These are phyloP conservation scores for Ganoderma meredithae DNA, from an alignment of 1,284 basidiomycete species.

Conservation along the genomic window DNA sequence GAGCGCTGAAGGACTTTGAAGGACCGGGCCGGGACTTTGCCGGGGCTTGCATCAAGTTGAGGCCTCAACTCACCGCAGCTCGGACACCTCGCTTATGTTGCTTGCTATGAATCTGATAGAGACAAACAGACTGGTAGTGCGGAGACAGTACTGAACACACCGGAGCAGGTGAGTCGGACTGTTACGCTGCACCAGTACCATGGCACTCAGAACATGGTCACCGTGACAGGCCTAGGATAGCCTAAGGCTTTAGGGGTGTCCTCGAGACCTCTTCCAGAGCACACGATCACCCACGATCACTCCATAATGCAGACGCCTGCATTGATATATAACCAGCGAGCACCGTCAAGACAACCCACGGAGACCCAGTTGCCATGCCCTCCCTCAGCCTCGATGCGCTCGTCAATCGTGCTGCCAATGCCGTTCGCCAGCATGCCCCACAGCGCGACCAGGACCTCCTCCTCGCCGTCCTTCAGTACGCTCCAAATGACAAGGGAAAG, in stretches of 20 bases:
- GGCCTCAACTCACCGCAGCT: no score
- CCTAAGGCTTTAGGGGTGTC: slow-evolving; percentile 1
- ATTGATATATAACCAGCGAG: background rate
- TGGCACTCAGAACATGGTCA: background rate
- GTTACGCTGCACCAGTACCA: background rate
- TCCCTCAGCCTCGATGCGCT: slow-evolving; percentile 15
- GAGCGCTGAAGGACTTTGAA: no score
- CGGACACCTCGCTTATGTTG: no score
- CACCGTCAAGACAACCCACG: background rate
- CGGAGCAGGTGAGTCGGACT: background rate
- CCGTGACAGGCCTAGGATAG: background rate
- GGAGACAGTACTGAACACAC: background rate
- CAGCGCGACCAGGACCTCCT: slow-evolving; percentile 25
- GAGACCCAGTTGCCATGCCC: slow-evolving; percentile 17
- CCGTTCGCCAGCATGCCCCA: slow-evolving; percentile 21
- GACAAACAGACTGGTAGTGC: no score
- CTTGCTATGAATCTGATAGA: no score
- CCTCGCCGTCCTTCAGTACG: slow-evolving; percentile 26
- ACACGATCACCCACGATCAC: background rate
- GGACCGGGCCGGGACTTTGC: no score
- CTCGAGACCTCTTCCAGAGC: background rate
- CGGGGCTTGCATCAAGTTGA: no score
- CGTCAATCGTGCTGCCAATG: slow-evolving; percentile 15
- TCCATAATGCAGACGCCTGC: background rate
- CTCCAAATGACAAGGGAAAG: slow-evolving; percentile 23